phyloP scores from a whole-genome alignment of 2,329 filamentous ascomycete species.

The Didymella segeticola region DNA sequence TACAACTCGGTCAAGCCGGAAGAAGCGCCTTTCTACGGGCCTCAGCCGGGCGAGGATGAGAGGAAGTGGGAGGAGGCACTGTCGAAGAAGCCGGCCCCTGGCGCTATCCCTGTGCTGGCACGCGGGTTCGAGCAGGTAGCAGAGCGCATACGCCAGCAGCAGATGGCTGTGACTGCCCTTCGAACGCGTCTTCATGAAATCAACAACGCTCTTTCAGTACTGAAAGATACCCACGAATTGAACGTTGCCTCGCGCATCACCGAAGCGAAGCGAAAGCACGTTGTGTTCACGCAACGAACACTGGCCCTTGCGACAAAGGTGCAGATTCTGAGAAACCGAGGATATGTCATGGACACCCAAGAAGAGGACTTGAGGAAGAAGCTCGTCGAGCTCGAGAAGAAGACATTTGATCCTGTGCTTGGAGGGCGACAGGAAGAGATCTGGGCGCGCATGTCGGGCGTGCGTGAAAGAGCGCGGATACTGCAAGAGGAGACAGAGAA shows the following conservation, averaged over 20 bases:
- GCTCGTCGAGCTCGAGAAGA: constrained; percentile 71
- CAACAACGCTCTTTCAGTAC: constrained; percentile 73
- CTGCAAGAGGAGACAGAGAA: constrained; percentile 77
- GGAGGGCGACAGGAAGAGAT: constrained; percentile 81
- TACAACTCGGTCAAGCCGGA: constrained; percentile 83
- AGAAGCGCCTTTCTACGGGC: constrained; percentile 77
- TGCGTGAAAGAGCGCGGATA: constrained; percentile 74
- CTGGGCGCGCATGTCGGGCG: constrained; percentile 79
- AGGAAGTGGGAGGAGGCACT: constrained; percentile 85
- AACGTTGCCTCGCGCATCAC: constrained; percentile 76
- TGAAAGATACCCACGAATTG: constrained; percentile 78
- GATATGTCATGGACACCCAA: constrained; percentile 78
- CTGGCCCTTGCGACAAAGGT: constrained; percentile 78
- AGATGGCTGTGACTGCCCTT: constrained; percentile 71
- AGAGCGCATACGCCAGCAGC: constrained; percentile 75
- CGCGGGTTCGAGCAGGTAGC: constrained; percentile 76
- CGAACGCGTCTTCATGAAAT: constrained; percentile 79
- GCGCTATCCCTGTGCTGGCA: constrained; percentile 78
- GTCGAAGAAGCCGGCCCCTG: constrained; percentile 76
- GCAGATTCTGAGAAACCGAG: constrained; percentile 79
- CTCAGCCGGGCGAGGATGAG: constrained; percentile 72
- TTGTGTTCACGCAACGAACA: constrained; percentile 74
- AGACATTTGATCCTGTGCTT: constrained; percentile 76
- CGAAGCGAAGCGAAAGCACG: constrained; percentile 75
- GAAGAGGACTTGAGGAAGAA: constrained; percentile 81